Evolutionary conservation across 345 rosid species (phyloP), one percentile per base, ranked within the genome.

Genomic region (Aurinia saxatilis): DNA sequence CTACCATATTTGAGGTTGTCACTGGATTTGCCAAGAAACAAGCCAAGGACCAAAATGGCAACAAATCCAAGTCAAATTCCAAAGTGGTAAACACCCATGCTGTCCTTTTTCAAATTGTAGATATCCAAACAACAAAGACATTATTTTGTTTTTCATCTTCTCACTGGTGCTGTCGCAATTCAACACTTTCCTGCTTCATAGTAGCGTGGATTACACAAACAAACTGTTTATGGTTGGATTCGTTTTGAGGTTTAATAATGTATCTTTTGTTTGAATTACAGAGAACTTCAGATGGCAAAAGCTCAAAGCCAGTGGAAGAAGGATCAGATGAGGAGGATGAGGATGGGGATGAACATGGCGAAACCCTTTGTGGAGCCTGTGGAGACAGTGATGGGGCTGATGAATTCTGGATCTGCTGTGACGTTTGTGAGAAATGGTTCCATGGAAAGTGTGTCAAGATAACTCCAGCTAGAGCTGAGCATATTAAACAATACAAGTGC

Each of bases 331-430:
- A 60, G 61, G 73, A 76, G 5, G 83, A 67, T 67, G 92, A 74
- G 17, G 81, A 67, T 67, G 92, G 73, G 17, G 81, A 82, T 11
- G 91, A 82, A 74, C 86, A 82, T 3, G 82, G 87, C 0, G 86
- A 84, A 8, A 81, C 96, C 27, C 67, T 86, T 40, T 84, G 96
- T 15, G 95, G 96, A 30, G 91, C 90, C 3, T 89, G 96, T 31
- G 95, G 91, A 27, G 89, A 82, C 73, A 77, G 84, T 65, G 84
- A 89, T 56, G 89, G 73, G 3, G 31, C 84, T 13, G 91, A 86
- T 56, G 95, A 84, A 51, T 89, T 89, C 78, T 89, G 96, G 93
- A 88, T 88, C 63, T 82, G 88, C 51, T 88, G 96, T 0, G 96
- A 88, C 65, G 51, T 78, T 29, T 88, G 95, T 35, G 96, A 88